Percentiles rank a stretch among this genome's conserved stretches.
phyloP scores from a whole-genome alignment of 148 eudicot genomes.

The Chenopodium quinoa region DNA sequence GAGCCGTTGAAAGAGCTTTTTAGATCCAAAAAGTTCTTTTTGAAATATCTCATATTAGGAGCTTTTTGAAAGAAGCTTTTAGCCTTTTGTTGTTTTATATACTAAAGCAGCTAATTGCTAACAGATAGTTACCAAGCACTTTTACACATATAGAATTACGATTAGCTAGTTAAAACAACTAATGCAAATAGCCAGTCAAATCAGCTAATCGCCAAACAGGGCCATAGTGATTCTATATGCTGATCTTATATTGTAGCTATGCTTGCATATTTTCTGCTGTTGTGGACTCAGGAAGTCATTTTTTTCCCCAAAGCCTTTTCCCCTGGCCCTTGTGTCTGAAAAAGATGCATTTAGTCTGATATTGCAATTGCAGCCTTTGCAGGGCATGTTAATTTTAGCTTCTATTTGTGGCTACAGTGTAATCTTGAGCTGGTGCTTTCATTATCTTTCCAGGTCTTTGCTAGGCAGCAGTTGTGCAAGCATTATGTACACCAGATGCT shows the following conservation, averaged over 20 bases:
- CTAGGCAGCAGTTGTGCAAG: conserved; percentile 47
- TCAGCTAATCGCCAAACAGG: too few species aligned
- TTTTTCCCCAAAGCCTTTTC: neutral
- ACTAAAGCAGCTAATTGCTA: too few species aligned
- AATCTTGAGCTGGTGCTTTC: conserved; percentile 4
- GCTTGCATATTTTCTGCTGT: neutral
- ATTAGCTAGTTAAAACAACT: too few species aligned
- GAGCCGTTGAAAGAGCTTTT: too few species aligned
- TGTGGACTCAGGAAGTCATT: neutral
- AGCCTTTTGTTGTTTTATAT: too few species aligned
- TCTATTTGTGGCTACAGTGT: conserved; percentile 1
- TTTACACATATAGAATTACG: too few species aligned
- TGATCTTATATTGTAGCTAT: neutral
- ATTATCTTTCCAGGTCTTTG: conserved; percentile 50
- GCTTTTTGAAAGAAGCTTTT: too few species aligned
- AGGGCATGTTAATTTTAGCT: conserved; percentile 1
- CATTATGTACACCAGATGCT: conserved; percentile 81
- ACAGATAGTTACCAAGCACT: too few species aligned
- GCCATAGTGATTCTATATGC: too few species aligned
- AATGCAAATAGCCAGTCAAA: too few species aligned
- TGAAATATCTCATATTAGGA: too few species aligned
- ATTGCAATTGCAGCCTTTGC: neutral
- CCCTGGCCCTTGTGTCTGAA: neutral
- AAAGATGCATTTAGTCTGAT: neutral
- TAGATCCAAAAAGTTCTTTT: too few species aligned